Percentiles rank a stretch among this genome's conserved stretches.
Evolutionary conservation across 2,329 filamentous ascomycete species (phyloP).

Genomic region (Beauveria rudraprayagi): DNA sequence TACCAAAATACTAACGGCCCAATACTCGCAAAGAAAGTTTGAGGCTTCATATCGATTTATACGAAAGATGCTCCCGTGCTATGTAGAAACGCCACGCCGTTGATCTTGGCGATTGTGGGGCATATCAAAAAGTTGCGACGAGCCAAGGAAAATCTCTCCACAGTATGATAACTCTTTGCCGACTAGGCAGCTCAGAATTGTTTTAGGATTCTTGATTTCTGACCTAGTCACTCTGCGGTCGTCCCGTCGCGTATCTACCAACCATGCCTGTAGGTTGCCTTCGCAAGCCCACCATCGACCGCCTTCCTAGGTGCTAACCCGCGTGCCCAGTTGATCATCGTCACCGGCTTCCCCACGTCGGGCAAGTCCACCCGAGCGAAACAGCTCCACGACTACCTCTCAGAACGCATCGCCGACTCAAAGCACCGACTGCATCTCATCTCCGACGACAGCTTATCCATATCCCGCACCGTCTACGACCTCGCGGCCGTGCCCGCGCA

Average conservation of each 20-base stretch:
- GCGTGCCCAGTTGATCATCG: slow-evolving; percentile 50
- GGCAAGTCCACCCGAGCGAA: slow-evolving; percentile 59
- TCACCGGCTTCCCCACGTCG: slow-evolving; percentile 59
- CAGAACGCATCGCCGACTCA: slow-evolving; percentile 42
- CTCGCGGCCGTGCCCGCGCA: slow-evolving; percentile 46
- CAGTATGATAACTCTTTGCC: background rate
- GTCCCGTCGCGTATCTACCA: background rate
- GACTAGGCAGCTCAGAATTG: background rate
- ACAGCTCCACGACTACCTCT: slow-evolving; percentile 59
- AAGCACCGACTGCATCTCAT: slow-evolving; percentile 64
- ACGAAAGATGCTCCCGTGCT: background rate
- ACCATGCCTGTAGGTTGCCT: background rate
- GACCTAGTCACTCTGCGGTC: background rate
- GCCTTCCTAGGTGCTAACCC: background rate
- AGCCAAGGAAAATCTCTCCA: background rate
- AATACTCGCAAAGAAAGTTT: no score
- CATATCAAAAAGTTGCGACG: background rate
- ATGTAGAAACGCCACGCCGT: no score
- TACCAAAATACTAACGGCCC: no score
- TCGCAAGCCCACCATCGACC: background rate
- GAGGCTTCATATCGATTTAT: no score
- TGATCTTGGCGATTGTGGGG: background rate
- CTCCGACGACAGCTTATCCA: slow-evolving; percentile 62
- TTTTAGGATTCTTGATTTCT: background rate
- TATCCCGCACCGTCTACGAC: slow-evolving; percentile 64